Evolutionary conservation across 495 filamentous ascomycete species (phyloP).

Genomic region (Arthonia radiata): DNA sequence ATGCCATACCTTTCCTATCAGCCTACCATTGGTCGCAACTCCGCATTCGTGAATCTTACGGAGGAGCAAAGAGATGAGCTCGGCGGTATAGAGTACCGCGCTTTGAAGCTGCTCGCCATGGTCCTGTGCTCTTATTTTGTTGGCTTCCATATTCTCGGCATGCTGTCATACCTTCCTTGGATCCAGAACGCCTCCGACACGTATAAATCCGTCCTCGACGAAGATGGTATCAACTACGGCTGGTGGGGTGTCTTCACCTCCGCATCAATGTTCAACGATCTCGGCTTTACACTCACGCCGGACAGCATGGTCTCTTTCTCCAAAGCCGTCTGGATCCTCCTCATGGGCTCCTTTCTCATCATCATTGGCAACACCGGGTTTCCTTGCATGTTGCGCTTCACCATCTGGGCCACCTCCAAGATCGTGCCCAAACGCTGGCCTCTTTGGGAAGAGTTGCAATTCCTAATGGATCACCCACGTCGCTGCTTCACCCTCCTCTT

Average conservation of each 20-base stretch:
- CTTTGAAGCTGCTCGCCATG: conserved; percentile 59
- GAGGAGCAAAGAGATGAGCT: conserved; percentile 82
- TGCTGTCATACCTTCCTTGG: conserved; percentile 54
- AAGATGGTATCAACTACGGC: conserved; percentile 32
- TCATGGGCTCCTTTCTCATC: conserved; percentile 58
- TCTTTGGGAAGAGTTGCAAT: conserved; percentile 67
- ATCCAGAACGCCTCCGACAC: conserved; percentile 38
- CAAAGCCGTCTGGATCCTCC: conserved; percentile 42
- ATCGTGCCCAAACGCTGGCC: conserved; percentile 31
- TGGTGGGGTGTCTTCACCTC: conserved; percentile 87
- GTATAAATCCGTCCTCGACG: conserved; percentile 33
- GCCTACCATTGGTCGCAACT: conserved; percentile 78
- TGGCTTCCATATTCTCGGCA: conserved; percentile 46
- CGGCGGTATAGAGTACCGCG: conserved; percentile 82
- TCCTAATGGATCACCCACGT: conserved; percentile 79
- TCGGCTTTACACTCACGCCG: conserved; percentile 59
- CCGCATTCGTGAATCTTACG: conserved; percentile 64
- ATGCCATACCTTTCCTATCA: conserved; percentile 82
- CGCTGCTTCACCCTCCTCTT: conserved; percentile 90
- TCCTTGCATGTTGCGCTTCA: conserved; percentile 71
- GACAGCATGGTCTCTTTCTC: conserved; percentile 83
- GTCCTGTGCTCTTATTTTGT: conserved; percentile 59
- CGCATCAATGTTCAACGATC: conserved; percentile 67
- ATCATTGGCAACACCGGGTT: conserved; percentile 88
- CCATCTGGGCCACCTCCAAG: conserved; percentile 54